phyloP scores from a whole-genome alignment of 2,329 filamentous ascomycete species.

The Xylaria sp. region DNA sequence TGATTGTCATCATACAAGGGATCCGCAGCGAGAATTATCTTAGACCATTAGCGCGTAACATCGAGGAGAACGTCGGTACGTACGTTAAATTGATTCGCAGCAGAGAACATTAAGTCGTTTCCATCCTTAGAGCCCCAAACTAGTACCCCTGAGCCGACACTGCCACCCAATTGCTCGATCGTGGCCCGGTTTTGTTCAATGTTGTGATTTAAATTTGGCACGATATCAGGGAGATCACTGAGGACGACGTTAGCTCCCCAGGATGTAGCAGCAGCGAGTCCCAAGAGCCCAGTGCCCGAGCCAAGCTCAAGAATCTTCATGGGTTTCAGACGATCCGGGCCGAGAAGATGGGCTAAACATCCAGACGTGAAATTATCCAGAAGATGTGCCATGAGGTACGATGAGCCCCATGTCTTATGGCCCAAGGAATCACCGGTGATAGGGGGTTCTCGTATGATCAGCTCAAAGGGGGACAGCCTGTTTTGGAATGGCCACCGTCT shows the following conservation, averaged over 20 bases:
- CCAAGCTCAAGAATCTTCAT: constrained; percentile 75
- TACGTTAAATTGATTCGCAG: constrained; percentile 59
- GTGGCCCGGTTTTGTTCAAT: constrained; percentile 65
- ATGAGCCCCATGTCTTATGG: constrained; percentile 94
- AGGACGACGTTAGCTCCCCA: constrained; percentile 71
- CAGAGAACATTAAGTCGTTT: constrained; percentile 52
- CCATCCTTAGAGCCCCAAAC: constrained; percentile 69
- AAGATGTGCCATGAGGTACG: constrained; percentile 80
- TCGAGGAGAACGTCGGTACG: constrained; percentile 11
- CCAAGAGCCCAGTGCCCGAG: constrained; percentile 89
- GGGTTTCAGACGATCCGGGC: constrained; percentile 36
- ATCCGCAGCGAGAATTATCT: constrained; percentile 84
- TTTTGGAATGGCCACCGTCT: constrained; percentile 59
- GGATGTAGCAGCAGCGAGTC: constrained; percentile 79
- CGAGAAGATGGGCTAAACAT: constrained; percentile 54
- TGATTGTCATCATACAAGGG: constrained; percentile 86
- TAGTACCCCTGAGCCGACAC: constrained; percentile 67
- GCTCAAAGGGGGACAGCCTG: constrained; percentile 54
- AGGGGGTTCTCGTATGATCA: constrained; percentile 83
- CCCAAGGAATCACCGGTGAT: constrained; percentile 88
- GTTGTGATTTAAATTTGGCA: constrained; percentile 81
- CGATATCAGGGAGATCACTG: constrained; percentile 84
- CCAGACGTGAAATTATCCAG: constrained; percentile 58
- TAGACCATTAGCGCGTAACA: constrained; percentile 23
- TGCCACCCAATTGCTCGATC: constrained; percentile 61